These are phyloP conservation scores for Hydrangea macrophylla DNA, from an alignment of 148 eudicot genomes.

Conservation along the genomic window DNA sequence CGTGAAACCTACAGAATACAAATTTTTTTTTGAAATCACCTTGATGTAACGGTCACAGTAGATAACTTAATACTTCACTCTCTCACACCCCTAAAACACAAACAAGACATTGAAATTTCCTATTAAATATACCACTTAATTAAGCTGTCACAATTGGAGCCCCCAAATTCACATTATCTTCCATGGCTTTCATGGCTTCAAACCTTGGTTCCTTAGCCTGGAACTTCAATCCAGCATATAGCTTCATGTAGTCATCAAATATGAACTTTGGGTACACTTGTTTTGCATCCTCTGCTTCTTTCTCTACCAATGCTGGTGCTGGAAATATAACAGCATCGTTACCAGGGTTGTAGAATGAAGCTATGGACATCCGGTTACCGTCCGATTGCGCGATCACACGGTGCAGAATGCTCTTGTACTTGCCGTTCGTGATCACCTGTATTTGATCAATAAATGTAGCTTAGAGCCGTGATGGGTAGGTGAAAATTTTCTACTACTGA, in stretches of 20 bases:
- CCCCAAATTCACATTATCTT: neutral
- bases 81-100: too few species aligned
- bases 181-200: conserved; percentile 59
- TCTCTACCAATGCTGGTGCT: conserved; percentile 39
- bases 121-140: too few species aligned
- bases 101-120: too few species aligned
- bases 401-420: conserved; percentile 90
- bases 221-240: conserved; percentile 81
- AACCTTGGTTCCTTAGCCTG: conserved; percentile 81
- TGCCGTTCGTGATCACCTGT: conserved; percentile 87
- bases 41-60: too few species aligned
- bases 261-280: conserved; percentile 58
- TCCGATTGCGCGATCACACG: conserved; percentile 39
- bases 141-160: too few species aligned
- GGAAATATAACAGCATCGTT: conserved; percentile 62
- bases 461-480: too few species aligned
- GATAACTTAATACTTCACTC: too few species aligned
- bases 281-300: conserved; percentile 16
- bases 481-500: too few species aligned
- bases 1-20: too few species aligned
- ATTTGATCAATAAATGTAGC: too few species aligned
- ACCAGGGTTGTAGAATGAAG: conserved; percentile 84
- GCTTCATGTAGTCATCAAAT: conserved; percentile 85
- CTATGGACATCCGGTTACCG: conserved; percentile 73
- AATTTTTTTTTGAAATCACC: too few species aligned